Conservation (phyloP, 2,329 filamentous ascomycete genomes). For the Endocalyx cinctus region DNA sequence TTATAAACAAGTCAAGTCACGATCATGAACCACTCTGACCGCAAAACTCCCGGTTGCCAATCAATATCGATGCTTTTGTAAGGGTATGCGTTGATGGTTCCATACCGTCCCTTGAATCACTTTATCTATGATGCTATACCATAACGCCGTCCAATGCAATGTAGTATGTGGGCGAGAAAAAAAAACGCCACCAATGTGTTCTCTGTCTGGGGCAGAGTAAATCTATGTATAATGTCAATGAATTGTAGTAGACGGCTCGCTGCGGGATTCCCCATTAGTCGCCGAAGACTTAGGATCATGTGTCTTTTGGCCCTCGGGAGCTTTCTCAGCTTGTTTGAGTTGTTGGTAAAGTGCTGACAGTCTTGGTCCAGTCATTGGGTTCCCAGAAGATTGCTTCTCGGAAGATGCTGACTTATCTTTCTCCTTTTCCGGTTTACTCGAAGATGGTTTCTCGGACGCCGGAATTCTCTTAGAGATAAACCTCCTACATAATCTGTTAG, state of each 20-base stretch:
- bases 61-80: conserved; percentile 28
- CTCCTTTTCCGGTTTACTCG: conserved; percentile 19
- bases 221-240: conserved; percentile 12
- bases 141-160: conserved; percentile 28
- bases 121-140: conserved; percentile 23
- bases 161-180: conserved; percentile 9
- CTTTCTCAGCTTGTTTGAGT: conserved; percentile 23
- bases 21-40: conserved; percentile 13
- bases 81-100: conserved; percentile 28
- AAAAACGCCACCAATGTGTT: too few relatives aligned
- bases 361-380: conserved; percentile 29
- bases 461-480: conserved; percentile 32
- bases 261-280: conserved; percentile 21
- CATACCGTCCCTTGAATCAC: conserved; percentile 18
- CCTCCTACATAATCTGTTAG: conserved; percentile 21
- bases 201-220: conserved; percentile 6
- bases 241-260: conserved; percentile 20
- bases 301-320: conserved; percentile 17
- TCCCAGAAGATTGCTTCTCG: conserved; percentile 17
- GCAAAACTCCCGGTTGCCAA: conserved; percentile 23
- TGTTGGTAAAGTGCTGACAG: conserved; percentile 27
- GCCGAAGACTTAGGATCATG: conserved; percentile 17
- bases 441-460: conserved; percentile 24
- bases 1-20: conserved; percentile 13
- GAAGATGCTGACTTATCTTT: conserved; percentile 16